Base-by-base conservation (phyloP, 192 early-diverging fungal genomes). In the Funneliformis geosporum region DNA sequence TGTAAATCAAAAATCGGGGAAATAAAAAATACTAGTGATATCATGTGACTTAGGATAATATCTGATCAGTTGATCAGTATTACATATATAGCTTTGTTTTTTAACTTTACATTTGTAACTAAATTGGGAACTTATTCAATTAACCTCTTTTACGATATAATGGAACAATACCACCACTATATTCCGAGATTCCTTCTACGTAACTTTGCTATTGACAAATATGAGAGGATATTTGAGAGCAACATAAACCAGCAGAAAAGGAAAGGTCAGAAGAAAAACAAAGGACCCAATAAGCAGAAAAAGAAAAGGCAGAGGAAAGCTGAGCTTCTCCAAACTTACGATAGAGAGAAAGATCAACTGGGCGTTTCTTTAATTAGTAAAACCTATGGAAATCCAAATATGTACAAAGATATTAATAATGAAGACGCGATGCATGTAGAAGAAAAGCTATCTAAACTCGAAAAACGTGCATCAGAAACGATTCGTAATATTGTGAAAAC, bases 131-230 rank as follows among this genome's bases (percentile, higher is more conserved):
- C 33, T 33, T 33, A 33, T 2, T 33, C n/a, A n/a, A n/a, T n/a
- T n/a, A n/a, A n/a, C n/a, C n/a, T 33, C 33, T 33, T 33, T 33
- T 33, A 33, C 33, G 33, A 33, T 33, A 33, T 33, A 33, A 33
- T 33, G 33, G 73, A 60, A 33, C 69, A 81, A 73, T 84, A 75
- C 46, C 83, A 84, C 43, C 82, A 83, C 66, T 81, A 84, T n/a
- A 84, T 84, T 73, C 83, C 83, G 25, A 78, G 50, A 18, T 84
- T 84, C 65, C 76, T 84, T 59, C 40, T 84, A 62, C 75, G 66
- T 43, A 79, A 55, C 1, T 84, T 84, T 69, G 73, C 80, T 21
- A 78, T 79, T 39, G 73, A 80, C 70, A 71, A 73, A 60, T 76
- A 39, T 12, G 18, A 60, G 46, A 47, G 70, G 40, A 40, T 60